A percentile compares a stretch with the other conserved stretches of the same genome.
These are phyloP conservation scores for Ligustrum vulgare DNA, from an alignment of 257 asterid species.

Conservation along the genomic window DNA sequence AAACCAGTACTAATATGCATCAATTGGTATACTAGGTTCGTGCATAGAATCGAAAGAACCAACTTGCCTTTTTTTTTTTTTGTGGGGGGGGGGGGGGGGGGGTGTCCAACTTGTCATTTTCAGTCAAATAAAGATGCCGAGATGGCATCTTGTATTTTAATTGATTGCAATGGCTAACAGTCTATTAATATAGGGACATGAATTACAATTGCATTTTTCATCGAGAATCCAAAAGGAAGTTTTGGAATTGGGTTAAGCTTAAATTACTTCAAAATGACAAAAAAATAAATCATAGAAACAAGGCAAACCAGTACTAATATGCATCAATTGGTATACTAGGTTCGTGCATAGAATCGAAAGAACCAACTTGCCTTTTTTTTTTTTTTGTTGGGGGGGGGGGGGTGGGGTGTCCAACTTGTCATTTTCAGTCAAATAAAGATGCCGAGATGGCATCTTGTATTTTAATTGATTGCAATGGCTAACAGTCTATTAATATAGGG, in stretches of 20 bases:
- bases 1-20: slow-evolving; percentile 2
- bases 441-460: not conserved
- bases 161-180: slow-evolving; percentile 11
- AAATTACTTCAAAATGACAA: not conserved
- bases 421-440: not conserved
- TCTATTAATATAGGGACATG: slow-evolving; percentile 25
- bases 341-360: not conserved
- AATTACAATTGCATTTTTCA: not conserved
- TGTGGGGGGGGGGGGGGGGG: too few relatives aligned
- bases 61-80: not conserved
- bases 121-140: not conserved
- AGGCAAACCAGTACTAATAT: slow-evolving; percentile 9
- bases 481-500: slow-evolving; percentile 26
- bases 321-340: not conserved
- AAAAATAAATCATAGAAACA: slow-evolving; percentile 1
- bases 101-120: not conserved
- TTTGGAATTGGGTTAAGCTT: not conserved
- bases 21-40: not conserved
- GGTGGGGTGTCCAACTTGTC: slow-evolving; percentile 4
- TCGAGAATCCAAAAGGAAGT: slow-evolving; percentile 13
- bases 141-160: not conserved
- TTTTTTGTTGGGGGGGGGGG: too few relatives aligned
- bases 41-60: slow-evolving; percentile 7
- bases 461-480: slow-evolving; percentile 3
- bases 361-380: slow-evolving; percentile 11